phyloP scores from a whole-genome alignment of 1,139 yeast genomes.

The Entelexis paramagnoliae region DNA sequence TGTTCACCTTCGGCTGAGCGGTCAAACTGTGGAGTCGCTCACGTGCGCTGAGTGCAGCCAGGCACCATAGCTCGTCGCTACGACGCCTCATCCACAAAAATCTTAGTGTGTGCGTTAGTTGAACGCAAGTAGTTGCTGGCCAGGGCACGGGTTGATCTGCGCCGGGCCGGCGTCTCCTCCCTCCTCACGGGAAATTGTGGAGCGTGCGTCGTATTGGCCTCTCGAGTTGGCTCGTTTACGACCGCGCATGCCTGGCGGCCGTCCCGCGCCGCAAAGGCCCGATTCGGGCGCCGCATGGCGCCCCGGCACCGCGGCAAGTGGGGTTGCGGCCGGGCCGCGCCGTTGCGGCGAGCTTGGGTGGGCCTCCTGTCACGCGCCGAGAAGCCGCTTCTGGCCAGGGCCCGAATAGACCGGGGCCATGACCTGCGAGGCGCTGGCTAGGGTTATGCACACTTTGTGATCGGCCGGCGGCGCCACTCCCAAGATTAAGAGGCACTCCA shows the following conservation, averaged over 20 bases:
- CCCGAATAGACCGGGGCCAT: not conserved
- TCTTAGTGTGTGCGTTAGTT: too few species aligned
- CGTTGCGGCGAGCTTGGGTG: not conserved
- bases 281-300: not conserved
- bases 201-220: not conserved
- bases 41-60: too few species aligned
- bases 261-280: not conserved
- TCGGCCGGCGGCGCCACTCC: conserved; percentile 1
- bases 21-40: too few species aligned
- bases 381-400: not conserved
- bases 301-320: too few species aligned
- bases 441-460: conserved; percentile 4
- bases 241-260: not conserved
- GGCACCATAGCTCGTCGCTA: too few species aligned
- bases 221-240: not conserved
- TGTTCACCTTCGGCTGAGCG: too few species aligned
- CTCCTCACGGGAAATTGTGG: not conserved
- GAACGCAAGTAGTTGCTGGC: not conserved
- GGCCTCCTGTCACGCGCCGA: not conserved
- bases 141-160: not conserved
- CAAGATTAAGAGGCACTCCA: not conserved
- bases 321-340: too few species aligned
- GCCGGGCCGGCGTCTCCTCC: not conserved
- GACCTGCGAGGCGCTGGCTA: not conserved
- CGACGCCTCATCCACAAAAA: too few species aligned